Conservation (phyloP, 179 eudicot genomes). For the Pouteria campechiana region DNA sequence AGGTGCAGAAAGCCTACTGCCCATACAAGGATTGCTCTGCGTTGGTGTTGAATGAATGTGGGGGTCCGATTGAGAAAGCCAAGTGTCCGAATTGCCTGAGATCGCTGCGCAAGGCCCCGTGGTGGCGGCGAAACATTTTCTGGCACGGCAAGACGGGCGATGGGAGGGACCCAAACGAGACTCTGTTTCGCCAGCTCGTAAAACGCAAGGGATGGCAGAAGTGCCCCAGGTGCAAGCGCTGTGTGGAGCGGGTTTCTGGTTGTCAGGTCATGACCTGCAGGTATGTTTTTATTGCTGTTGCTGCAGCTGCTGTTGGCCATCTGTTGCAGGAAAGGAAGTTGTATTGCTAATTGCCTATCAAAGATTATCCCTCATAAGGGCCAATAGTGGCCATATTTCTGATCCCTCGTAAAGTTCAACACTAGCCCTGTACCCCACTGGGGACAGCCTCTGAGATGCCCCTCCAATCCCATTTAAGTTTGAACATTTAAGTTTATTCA, state of each 20-base stretch:
- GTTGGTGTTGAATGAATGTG: slow-evolving; percentile 1
- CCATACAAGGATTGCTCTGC: not conserved
- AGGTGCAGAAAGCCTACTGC: not conserved
- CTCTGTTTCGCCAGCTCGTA: not conserved
- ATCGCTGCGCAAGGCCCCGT: not conserved
- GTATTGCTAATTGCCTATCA: too few relatives aligned
- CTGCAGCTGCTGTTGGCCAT: too few relatives aligned
- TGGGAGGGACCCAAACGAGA: not conserved
- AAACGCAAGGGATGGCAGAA: not conserved
- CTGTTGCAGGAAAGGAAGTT: too few relatives aligned
- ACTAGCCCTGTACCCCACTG: too few relatives aligned
- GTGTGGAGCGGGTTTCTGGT: not conserved
- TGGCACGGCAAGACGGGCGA: not conserved
- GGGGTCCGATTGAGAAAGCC: not conserved
- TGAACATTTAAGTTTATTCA: too few relatives aligned
- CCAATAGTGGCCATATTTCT: too few relatives aligned
- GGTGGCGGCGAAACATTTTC: slow-evolving; percentile 1
- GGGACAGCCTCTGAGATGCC: too few relatives aligned
- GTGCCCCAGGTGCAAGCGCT: not conserved
- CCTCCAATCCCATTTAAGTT: too few relatives aligned
- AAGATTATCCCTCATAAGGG: too few relatives aligned
- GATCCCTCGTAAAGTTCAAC: too few relatives aligned
- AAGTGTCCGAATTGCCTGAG: not conserved
- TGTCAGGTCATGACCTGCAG: not conserved
- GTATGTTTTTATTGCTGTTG: too few relatives aligned